A percentile compares a stretch with the other conserved stretches of the same genome.
These are phyloP conservation scores for Magnaporthiopsis incrustans DNA, from an alignment of 2,329 filamentous ascomycete species.

Conservation along the genomic window DNA sequence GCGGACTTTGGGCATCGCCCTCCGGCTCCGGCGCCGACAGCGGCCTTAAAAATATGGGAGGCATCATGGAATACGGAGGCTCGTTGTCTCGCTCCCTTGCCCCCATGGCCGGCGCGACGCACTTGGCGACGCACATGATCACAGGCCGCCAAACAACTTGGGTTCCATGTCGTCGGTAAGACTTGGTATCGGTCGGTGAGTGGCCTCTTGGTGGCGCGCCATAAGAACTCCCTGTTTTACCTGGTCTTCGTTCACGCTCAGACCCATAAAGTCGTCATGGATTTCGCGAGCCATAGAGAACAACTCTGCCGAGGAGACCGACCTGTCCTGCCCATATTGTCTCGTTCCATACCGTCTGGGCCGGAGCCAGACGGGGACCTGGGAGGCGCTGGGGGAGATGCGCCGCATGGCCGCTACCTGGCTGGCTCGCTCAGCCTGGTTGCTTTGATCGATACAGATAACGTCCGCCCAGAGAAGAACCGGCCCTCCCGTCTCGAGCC, in stretches of 20 bases:
- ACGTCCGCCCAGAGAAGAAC: background rate
- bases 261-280: constrained; percentile 2
- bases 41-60: background rate
- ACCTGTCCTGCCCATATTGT: background rate
- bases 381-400: constrained; percentile 9
- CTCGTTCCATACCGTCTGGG: background rate
- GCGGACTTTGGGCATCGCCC: too few relatives aligned
- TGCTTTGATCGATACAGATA: constrained; percentile 12
- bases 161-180: background rate
- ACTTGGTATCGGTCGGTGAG: background rate
- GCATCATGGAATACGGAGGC: background rate
- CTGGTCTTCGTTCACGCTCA: background rate
- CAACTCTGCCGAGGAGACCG: background rate
- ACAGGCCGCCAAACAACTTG: background rate
- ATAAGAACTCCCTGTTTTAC: too few relatives aligned
- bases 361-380: constrained; percentile 12
- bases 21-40: background rate
- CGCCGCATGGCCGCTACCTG: constrained; percentile 11
- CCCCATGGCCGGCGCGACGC: background rate
- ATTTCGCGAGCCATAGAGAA: background rate
- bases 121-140: background rate
- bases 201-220: too few relatives aligned
- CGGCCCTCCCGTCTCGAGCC: background rate
- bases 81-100: background rate
- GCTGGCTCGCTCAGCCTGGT: constrained; percentile 7